Evolutionary conservation across 2,329 filamentous ascomycete species (phyloP), one percentile per base, ranked within the genome.

Genomic region (Colletotrichum graminicola): DNA sequence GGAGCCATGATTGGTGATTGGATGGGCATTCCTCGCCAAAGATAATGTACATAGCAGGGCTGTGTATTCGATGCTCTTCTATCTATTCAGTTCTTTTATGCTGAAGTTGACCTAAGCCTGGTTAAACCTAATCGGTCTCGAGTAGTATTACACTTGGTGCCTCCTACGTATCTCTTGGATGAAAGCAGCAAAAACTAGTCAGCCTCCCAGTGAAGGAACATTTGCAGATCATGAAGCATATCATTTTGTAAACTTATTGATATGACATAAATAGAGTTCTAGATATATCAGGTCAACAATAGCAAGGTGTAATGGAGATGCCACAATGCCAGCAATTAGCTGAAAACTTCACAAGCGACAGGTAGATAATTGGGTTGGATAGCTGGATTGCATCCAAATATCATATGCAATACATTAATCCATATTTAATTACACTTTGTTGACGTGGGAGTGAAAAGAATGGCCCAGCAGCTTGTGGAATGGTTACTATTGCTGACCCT

Each of bases 261-360:
- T 18, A 51, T 29, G 12, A 2, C 4, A 1, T 32, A 2, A 7
- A 21, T 21, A 18, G 16, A 32, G 1, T 14, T 10, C 14, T 4
- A 3, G 23, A 10, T 0, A 29, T 32, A n/a, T n/a, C n/a, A 2
- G 14, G 5, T 5, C 8, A 0, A 41, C 5, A 16, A 10, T 10
- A 3, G 14, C 21, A 26, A 32, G 26, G 26, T 4, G 51, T 32
- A 16, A 18, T 18, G 10, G 5, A 54, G 14, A n/a, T 54, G 51
- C 3, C 1, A n/a, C 14, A 1, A 34, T 26, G 5, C 1, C 4
- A 21, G 29, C 5, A 5, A 34, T 32, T 16, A 11, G 1, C 51
- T 1, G 8, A 34, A 6, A 5, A 18, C 7, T 7, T 5, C 23
- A 3, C 5, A 32, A 54, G 29, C 51, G 14, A n/a, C 2, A 32